These are phyloP conservation scores for Friedmanniomyces endolithicus DNA, from an alignment of 495 filamentous ascomycete genomes.

Conservation along the genomic window DNA sequence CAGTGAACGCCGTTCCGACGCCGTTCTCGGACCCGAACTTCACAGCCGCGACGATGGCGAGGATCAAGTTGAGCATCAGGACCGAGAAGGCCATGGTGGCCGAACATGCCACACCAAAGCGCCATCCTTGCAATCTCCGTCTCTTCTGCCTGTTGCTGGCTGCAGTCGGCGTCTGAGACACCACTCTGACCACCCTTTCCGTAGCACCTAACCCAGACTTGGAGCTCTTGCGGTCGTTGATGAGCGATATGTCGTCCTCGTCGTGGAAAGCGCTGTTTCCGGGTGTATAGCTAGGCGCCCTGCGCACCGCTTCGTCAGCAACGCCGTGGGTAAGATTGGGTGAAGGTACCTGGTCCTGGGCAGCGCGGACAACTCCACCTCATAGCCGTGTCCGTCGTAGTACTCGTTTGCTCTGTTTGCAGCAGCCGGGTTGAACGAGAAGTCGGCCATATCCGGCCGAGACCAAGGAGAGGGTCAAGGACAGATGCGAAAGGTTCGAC, in stretches of 20 bases:
- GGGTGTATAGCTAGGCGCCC: constrained; percentile 1
- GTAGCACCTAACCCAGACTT: background rate
- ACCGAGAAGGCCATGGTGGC: constrained; percentile 2
- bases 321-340: background rate
- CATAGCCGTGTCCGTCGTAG: background rate
- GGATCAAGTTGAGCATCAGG: constrained; percentile 8
- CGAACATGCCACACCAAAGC: constrained; percentile 3
- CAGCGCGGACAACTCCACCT: background rate
- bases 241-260: constrained; percentile 1
- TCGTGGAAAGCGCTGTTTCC: background rate
- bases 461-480: background rate
- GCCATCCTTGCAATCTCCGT: constrained; percentile 6
- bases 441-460: background rate
- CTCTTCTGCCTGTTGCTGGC: constrained; percentile 2
- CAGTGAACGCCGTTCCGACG: constrained; percentile 2
- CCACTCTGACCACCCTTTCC: background rate
- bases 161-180: background rate
- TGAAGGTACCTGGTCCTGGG: background rate
- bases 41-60: background rate
- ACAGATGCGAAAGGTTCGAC: background rate
- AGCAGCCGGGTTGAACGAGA: background rate
- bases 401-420: background rate
- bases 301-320: background rate
- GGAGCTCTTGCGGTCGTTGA: background rate
- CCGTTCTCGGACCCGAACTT: constrained; percentile 2